phyloP scores from a whole-genome alignment of 768 basidiomycete species.

The Mycena amicta region DNA sequence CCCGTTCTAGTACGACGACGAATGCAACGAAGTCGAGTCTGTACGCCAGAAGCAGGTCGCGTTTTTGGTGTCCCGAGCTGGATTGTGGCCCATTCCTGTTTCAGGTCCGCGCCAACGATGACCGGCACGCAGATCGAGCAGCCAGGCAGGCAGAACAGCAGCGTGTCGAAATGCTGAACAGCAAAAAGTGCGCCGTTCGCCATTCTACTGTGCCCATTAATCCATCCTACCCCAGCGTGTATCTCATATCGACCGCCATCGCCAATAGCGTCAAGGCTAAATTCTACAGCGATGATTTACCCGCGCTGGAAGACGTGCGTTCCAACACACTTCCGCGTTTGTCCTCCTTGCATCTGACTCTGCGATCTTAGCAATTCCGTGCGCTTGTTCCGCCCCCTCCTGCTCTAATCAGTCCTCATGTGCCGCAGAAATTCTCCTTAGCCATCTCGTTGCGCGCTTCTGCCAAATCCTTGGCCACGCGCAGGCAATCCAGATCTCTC shows the following conservation, averaged over 20 bases:
- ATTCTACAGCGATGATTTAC: slow-evolving; percentile 73
- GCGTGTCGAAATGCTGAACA: slow-evolving; percentile 73
- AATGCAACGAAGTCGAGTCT: slow-evolving; percentile 71
- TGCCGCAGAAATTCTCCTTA: slow-evolving; percentile 69
- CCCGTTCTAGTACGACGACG: slow-evolving; percentile 68
- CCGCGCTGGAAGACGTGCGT: slow-evolving; percentile 71
- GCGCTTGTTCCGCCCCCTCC: slow-evolving; percentile 27
- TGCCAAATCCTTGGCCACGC: slow-evolving; percentile 57
- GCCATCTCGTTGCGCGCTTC: slow-evolving; percentile 59
- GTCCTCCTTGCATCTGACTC: slow-evolving; percentile 6
- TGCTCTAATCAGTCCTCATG: neutral
- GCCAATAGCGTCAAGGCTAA: slow-evolving; percentile 72
- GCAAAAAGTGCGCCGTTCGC: slow-evolving; percentile 62
- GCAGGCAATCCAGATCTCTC: slow-evolving; percentile 58
- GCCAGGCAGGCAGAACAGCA: slow-evolving; percentile 79
- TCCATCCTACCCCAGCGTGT: slow-evolving; percentile 57
- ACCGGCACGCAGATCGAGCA: slow-evolving; percentile 73
- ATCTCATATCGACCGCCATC: slow-evolving; percentile 68
- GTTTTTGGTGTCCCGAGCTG: slow-evolving; percentile 18
- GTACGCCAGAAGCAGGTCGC: slow-evolving; percentile 79
- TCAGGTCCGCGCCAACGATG: slow-evolving; percentile 69
- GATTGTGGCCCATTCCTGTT: slow-evolving; percentile 9
- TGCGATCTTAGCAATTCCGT: slow-evolving; percentile 66
- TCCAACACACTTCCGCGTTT: slow-evolving; percentile 13
- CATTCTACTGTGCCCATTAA: neutral